Evolutionary conservation across 2,329 filamentous ascomycete species (phyloP), one percentile per base, ranked within the genome.

Genomic region (Polychaeton citri): DNA sequence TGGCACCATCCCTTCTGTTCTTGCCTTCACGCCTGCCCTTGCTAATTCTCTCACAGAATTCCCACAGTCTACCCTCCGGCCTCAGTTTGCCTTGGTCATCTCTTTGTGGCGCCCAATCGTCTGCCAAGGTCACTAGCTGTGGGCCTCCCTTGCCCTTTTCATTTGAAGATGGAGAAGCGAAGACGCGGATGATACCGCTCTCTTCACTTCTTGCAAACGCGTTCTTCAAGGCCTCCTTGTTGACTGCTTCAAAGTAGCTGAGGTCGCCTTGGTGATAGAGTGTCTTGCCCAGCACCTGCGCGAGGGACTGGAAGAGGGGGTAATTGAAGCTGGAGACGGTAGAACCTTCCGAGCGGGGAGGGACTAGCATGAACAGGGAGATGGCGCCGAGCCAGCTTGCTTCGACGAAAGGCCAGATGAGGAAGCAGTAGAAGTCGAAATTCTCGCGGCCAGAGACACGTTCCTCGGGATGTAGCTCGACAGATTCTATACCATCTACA

Each of bases 361-460:
- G 86, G 0, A 83, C 80, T 10, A 96, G 69, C 31, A 88, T 87
- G 65, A 94, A 79, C 0, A 96, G 66, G 0, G 82, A 85, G 0
- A 96, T 80, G 0, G 86, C 81, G 8, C 85, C 87, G 2, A 98
- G 71, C 90, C 90, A 98, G 35, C 74, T 80, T 0, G 87, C 81
- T 59, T 98, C 90, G 46, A 96, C 87, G 48, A 98, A 98, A 0
- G 90, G 90, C 90, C 90, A 98, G 43, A 98, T 85, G 15, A 98
- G 64, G 68, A 96, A 98, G 62, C 88, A 96, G 62, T 96, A 96
- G 60, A 98, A 98, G 54, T 98, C 90, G 51, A 82, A 98, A 51
- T 95, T 96, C 59, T 98, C 90, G 24, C 88, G 69, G 2, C 90
- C 90, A 5, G 72, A 76, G 19, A 71, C 68, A 13, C 87, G 72